Conservation (phyloP, 129 eudicot genomes). For the Glebionis coronaria region DNA sequence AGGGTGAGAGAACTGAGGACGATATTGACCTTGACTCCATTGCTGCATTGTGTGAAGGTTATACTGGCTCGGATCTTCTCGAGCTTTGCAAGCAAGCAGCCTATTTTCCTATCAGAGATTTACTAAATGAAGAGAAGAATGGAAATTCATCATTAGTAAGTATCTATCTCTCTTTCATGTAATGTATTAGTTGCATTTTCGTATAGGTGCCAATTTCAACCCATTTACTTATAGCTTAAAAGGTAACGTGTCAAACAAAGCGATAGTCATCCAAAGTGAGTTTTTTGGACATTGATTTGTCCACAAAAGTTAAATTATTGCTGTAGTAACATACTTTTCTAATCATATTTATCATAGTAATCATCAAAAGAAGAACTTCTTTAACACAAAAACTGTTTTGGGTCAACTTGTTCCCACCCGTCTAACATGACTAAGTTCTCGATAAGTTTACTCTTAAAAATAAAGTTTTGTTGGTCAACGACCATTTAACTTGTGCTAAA, state of each 20-base stretch:
- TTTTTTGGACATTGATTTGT: background rate
- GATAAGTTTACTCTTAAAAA: no score
- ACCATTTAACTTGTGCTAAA: no score
- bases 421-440: no score
- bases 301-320: background rate
- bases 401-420: background rate
- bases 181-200: background rate
- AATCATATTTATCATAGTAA: background rate
- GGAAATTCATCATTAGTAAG: conserved; percentile 54
- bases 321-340: background rate
- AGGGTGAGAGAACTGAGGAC: conserved; percentile 67
- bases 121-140: conserved; percentile 63
- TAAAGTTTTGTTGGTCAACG: no score
- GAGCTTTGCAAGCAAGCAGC: conserved; percentile 95
- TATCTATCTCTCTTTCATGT: conserved; percentile 9
- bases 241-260: background rate
- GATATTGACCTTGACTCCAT: conserved; percentile 54
- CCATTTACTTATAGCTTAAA: no score
- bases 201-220: no score
- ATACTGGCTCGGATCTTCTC: conserved; percentile 85
- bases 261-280: background rate
- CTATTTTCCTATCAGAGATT: conserved; percentile 71
- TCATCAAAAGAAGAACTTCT: background rate
- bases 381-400: background rate
- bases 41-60: conserved; percentile 77